Evolutionary conservation across 345 rosid species (phyloP).

Genomic region (Abelmoschus esculentus): DNA sequence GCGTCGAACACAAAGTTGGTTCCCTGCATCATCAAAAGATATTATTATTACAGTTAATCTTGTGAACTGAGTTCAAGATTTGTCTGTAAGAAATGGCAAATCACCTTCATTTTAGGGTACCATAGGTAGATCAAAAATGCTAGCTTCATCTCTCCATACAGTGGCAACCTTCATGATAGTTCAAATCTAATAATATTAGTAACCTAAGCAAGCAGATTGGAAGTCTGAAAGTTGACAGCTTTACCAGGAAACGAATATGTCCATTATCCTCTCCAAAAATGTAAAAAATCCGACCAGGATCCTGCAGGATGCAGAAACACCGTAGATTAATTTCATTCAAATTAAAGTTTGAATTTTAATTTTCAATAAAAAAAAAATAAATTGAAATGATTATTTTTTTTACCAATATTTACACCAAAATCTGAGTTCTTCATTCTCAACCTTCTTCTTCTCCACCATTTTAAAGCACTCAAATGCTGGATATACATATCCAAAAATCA

Average conservation of each 20-base stretch:
- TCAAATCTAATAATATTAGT: neutral
- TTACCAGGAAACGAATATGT: slow-evolving; percentile 70
- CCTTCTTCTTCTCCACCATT: slow-evolving; percentile 72
- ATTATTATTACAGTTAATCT: no score
- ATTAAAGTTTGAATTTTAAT: no score
- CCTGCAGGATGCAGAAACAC: slow-evolving; percentile 38
- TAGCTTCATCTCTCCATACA: slow-evolving; percentile 79
- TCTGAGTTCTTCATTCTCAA: slow-evolving; percentile 68
- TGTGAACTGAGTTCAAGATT: neutral
- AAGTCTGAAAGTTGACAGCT: neutral
- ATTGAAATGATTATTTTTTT: neutral
- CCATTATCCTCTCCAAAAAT: slow-evolving; percentile 62
- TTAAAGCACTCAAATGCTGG: slow-evolving; percentile 94
- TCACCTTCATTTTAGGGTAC: slow-evolving; percentile 74
- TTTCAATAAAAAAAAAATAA: no score
- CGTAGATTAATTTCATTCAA: no score
- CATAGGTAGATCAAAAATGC: slow-evolving; percentile 69
- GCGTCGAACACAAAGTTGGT: slow-evolving; percentile 47
- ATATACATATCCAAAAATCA: slow-evolving; percentile 78
- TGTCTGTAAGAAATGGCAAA: no score
- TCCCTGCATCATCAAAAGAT: slow-evolving; percentile 38
- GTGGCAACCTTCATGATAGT: slow-evolving; percentile 55
- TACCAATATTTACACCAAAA: slow-evolving; percentile 98
- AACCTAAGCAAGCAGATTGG: neutral
- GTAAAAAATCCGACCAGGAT: slow-evolving; percentile 64